Evolutionary conservation across 2,329 filamentous ascomycete genomes (phyloP).

Genomic region (Fusarium sp.): DNA sequence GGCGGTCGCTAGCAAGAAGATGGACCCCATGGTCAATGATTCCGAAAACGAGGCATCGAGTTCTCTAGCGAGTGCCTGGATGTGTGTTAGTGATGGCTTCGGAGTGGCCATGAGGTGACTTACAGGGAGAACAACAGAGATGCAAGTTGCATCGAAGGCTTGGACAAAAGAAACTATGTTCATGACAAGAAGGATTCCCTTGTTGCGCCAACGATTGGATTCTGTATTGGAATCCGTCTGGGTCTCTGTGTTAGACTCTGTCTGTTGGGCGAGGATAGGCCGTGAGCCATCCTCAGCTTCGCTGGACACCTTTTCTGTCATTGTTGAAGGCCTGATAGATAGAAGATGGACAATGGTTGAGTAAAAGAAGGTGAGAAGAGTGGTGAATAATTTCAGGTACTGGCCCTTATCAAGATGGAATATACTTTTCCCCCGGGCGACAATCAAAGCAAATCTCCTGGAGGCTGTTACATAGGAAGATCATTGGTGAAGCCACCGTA

Average conservation of each 20-base stretch:
- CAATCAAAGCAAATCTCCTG: neutral
- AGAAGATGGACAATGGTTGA: neutral
- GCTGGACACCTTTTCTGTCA: neutral
- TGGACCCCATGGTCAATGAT: slow-evolving; percentile 64
- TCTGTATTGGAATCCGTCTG: neutral
- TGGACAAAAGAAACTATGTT: slow-evolving; percentile 41
- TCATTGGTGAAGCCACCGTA: neutral
- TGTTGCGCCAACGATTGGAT: slow-evolving; percentile 13
- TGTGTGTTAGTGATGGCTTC: neutral
- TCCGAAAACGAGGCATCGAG: slow-evolving; percentile 45
- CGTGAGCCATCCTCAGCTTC: neutral
- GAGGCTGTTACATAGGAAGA: too few relatives aligned
- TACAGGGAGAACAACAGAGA: slow-evolving; percentile 49
- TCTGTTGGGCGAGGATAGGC: neutral
- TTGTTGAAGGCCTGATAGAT: neutral
- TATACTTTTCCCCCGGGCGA: neutral
- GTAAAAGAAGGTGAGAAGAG: neutral
- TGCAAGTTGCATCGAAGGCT: slow-evolving; percentile 48
- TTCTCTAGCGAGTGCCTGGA: slow-evolving; percentile 43
- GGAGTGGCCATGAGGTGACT: neutral
- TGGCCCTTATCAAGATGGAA: neutral
- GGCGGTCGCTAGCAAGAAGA: slow-evolving; percentile 75
- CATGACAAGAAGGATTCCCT: slow-evolving; percentile 40
- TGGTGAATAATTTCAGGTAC: neutral
- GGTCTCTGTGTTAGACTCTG: neutral